phyloP scores from a whole-genome alignment of 257 asterid genomes.

The Solanum sparsipilum region DNA sequence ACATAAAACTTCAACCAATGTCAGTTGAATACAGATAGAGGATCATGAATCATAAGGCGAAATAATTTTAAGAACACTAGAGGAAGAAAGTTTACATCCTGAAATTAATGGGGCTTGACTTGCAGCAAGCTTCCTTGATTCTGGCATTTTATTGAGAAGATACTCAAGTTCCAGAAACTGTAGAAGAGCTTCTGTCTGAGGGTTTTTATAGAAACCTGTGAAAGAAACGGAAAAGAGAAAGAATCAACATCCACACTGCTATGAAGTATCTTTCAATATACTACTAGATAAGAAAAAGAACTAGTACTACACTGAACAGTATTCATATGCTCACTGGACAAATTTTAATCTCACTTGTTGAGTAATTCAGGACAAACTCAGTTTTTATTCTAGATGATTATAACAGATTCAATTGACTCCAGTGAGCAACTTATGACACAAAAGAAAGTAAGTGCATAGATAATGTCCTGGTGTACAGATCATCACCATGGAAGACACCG shows the following conservation, averaged over 20 bases:
- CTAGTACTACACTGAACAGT: background rate
- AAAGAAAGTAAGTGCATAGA: background rate
- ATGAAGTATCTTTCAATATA: background rate
- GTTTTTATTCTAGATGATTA: background rate
- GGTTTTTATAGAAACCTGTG: background rate
- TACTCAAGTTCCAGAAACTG: constrained; percentile 64
- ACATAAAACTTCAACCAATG: background rate
- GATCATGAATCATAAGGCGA: background rate
- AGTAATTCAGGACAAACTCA: background rate
- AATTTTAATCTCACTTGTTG: background rate
- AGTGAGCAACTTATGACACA: background rate
- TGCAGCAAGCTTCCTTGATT: constrained; percentile 13
- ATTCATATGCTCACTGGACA: background rate
- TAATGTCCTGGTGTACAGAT: background rate
- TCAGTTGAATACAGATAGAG: background rate
- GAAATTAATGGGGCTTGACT: constrained; percentile 26
- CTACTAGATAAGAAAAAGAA: background rate
- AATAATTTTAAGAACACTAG: background rate
- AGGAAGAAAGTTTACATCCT: background rate
- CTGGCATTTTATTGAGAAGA: constrained; percentile 42
- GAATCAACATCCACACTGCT: background rate
- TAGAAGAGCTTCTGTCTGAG: constrained; percentile 56
- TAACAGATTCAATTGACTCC: background rate
- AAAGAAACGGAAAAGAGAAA: background rate
- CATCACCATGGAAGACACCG: constrained; percentile 8